Conservation (phyloP, 495 filamentous ascomycete genomes). For the Apodospora peruviana region DNA sequence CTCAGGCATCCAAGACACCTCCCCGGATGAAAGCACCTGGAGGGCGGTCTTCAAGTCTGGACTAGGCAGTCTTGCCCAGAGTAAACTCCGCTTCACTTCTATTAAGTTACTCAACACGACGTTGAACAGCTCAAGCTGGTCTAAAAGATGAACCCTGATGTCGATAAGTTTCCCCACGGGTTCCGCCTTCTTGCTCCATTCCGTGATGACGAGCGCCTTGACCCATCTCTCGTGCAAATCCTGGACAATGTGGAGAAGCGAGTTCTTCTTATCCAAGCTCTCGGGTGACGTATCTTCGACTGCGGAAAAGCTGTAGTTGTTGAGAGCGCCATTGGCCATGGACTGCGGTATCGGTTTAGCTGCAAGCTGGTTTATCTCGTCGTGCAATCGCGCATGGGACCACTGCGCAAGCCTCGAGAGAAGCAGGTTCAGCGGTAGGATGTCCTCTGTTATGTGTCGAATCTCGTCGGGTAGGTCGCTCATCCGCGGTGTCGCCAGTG, state of each 20-base stretch:
- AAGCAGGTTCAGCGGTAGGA: slow-evolving; percentile 62
- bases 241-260: slow-evolving; percentile 65
- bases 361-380: slow-evolving; percentile 63
- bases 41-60: slow-evolving; percentile 89
- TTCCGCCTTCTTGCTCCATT: slow-evolving; percentile 76
- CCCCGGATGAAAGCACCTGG: slow-evolving; percentile 71
- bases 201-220: slow-evolving; percentile 79
- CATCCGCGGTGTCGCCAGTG: slow-evolving; percentile 23
- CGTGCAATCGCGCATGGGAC: slow-evolving; percentile 68
- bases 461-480: slow-evolving; percentile 67
- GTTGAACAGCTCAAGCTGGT: slow-evolving; percentile 51
- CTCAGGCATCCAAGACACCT: slow-evolving; percentile 70
- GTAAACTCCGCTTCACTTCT: slow-evolving; percentile 62
- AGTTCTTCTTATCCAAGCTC: slow-evolving; percentile 74
- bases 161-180: slow-evolving; percentile 81
- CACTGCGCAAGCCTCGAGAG: slow-evolving; percentile 74
- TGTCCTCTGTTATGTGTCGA: slow-evolving; percentile 69
- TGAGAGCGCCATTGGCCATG: slow-evolving; percentile 45
- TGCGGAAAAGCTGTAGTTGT: slow-evolving; percentile 4
- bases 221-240: slow-evolving; percentile 61
- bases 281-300: slow-evolving; percentile 54
- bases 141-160: slow-evolving; percentile 64
- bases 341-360: slow-evolving; percentile 52
- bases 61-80: slow-evolving; percentile 64
- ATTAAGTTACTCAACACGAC: slow-evolving; percentile 55